Conservation (phyloP, 257 asterid genomes). For the Primulina eburnea region DNA sequence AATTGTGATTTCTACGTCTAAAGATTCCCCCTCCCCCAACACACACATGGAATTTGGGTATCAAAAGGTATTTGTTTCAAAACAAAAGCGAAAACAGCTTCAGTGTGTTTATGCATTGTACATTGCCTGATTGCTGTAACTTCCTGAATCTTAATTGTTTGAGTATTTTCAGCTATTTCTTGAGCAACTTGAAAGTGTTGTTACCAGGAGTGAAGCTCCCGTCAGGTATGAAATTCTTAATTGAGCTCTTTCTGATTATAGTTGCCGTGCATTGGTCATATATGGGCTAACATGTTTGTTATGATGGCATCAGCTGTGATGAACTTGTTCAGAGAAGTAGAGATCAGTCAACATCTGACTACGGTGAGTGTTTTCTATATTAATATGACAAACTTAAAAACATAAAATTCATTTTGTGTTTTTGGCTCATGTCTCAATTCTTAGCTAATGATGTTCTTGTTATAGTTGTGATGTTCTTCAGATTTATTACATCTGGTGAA, state of each 20-base stretch:
- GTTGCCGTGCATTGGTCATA: not conserved
- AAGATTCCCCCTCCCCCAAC: not conserved
- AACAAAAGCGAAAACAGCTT: constrained; percentile 1
- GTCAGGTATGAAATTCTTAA: constrained; percentile 51
- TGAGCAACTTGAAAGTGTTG: constrained; percentile 88
- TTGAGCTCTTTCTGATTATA: not conserved
- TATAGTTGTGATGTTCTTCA: constrained; percentile 96
- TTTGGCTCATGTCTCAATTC: constrained; percentile 12
- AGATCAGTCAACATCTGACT: constrained; percentile 87
- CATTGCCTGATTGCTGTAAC: constrained; percentile 14
- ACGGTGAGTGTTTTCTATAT: constrained; percentile 53
- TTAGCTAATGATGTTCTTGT: constrained; percentile 32
- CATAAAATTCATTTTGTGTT: not conserved
- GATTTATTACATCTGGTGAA: constrained; percentile 95
- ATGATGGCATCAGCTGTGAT: constrained; percentile 56
- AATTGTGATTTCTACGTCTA: constrained; percentile 6
- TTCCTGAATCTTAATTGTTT: constrained; percentile 26
- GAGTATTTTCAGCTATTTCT: constrained; percentile 69
- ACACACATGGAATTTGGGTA: not conserved
- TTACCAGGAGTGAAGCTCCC: constrained; percentile 61
- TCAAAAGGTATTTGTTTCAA: not conserved
- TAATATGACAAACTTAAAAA: constrained; percentile 12
- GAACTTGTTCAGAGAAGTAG: constrained; percentile 81
- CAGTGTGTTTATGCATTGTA: not conserved
- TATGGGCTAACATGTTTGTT: not conserved